phyloP scores from a whole-genome alignment of 768 basidiomycete genomes.

The Podaxis mareebaensis region DNA sequence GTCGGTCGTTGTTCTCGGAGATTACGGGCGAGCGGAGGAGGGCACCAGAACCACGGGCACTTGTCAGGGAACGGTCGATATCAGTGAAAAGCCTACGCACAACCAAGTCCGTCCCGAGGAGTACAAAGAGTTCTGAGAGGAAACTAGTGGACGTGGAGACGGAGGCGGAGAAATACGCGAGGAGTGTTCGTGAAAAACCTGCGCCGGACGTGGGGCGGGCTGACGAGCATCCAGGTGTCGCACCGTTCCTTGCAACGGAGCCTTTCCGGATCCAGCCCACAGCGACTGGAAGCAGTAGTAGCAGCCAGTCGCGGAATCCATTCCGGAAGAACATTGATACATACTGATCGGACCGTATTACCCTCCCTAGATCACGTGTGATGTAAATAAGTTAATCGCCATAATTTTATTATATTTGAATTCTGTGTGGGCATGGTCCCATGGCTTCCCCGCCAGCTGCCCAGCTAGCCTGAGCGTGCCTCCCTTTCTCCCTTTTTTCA shows the following conservation, averaged over 20 bases:
- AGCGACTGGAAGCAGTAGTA: conserved; percentile 22
- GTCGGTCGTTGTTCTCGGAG: conserved; percentile 61
- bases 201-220: not conserved
- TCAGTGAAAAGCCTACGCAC: conserved; percentile 17
- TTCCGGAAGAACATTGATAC: conserved; percentile 23
- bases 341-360: not conserved
- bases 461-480: not conserved
- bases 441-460: not conserved
- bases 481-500: not conserved
- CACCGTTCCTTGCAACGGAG: conserved; percentile 27
- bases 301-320: conserved; percentile 25
- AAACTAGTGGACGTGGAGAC: conserved; percentile 28
- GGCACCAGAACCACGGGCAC: conserved; percentile 73
- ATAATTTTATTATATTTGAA: conserved; percentile 11
- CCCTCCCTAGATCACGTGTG: conserved; percentile 13
- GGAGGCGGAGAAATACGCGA: conserved; percentile 63
- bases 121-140: not conserved
- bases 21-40: conserved; percentile 62
- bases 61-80: conserved; percentile 47
- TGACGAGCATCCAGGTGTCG: not conserved
- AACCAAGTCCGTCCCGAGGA: not conserved
- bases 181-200: conserved; percentile 35
- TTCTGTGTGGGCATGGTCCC: not conserved
- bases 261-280: conserved; percentile 38
- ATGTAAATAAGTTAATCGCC: conserved; percentile 1